These are phyloP conservation scores for Sodiomyces alkalinus DNA, from an alignment of 2,329 filamentous ascomycete genomes.

Conservation along the genomic window DNA sequence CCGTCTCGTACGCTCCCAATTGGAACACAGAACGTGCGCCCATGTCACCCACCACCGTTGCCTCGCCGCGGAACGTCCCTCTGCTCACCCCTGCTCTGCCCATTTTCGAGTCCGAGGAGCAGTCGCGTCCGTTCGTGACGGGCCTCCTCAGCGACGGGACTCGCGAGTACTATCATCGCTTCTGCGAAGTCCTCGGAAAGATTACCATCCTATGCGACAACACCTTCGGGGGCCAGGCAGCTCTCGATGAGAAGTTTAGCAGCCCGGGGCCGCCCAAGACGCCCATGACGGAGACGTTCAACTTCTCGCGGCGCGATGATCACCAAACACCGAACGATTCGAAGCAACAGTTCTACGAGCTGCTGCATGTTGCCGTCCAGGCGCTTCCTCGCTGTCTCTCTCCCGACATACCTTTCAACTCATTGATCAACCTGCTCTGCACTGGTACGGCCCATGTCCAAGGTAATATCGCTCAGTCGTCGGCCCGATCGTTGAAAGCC, in stretches of 20 bases:
- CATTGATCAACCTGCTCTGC: conserved; percentile 84
- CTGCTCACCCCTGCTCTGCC: conserved; percentile 11
- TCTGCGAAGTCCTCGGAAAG: conserved; percentile 89
- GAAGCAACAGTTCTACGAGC: conserved; percentile 88
- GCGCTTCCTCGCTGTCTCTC: conserved; percentile 89
- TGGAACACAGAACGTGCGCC: conserved; percentile 26
- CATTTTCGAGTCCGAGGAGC: conserved; percentile 38
- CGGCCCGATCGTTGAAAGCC: conserved; percentile 82
- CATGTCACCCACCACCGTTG: conserved; percentile 33
- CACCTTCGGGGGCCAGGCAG: conserved; percentile 89
- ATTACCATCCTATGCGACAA: conserved; percentile 96
- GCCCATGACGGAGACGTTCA: conserved; percentile 87
- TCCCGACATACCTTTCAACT: conserved; percentile 80
- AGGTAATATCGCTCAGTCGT: conserved; percentile 79
- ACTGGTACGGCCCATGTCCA: conserved; percentile 95
- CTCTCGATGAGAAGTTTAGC: conserved; percentile 87
- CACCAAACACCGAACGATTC: conserved; percentile 58
- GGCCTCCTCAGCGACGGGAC: conserved; percentile 57
- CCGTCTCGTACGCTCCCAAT: conserved; percentile 40
- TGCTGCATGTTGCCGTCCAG: conserved; percentile 89
- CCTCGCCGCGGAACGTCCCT: conserved; percentile 17
- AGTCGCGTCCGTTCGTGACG: conserved; percentile 50
- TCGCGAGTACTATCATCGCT: conserved; percentile 74
- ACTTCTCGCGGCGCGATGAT: conserved; percentile 74
- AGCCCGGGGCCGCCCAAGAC: conserved; percentile 83